Evolutionary conservation across 148 eudicot genomes (phyloP), one percentile per base, ranked within the genome.

Genomic region (Fagopyrum homotropicum): DNA sequence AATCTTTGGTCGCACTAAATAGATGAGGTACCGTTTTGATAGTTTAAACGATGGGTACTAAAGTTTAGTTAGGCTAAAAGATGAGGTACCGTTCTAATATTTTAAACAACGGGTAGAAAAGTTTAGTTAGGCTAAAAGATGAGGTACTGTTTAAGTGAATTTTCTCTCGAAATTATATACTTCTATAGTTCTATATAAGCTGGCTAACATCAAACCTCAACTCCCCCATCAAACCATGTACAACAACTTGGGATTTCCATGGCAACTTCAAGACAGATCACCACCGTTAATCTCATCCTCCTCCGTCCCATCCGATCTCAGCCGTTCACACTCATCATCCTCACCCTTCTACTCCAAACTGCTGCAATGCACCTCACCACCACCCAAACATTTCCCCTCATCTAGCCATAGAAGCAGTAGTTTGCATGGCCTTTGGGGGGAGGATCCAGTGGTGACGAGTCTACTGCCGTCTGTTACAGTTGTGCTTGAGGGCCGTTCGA

Each of bases 401-500:
- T 35, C 72, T 35, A 35, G 40, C 40, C 40, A 35, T 35, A 17
- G 29, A 26, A 30, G 17, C 15, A 44, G 12, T 22, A 7, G 12
- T 10, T 11, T 47, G 51, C 73, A n/a, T 6, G 73, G 73, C 5
- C 16, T 45, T 29, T 7, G 16, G 29, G 48, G 73, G 12, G 73
- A 70, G 12, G 73, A 70, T 45, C 73, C 73, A 49, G 73, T 70
- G 54, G 76, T 86, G 30, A 69, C 82, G 0, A 76, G 79, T 26
- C 85, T 87, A 11, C 83, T 86, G 7, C 97, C 97, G 6, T 81
- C 91, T 9, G 89, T 92, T 72, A 92, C 97, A 4, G 97, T 92
- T 75, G 97, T 90, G 77, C 83, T 92, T 0, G 97, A 92, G 83
- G 97, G 97, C 17, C 86, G 97, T 7, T 83, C 95, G 11, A 92